Base-by-base conservation (phyloP, 108 stramenopile species). In the Hondaea fermentalgiana region DNA sequence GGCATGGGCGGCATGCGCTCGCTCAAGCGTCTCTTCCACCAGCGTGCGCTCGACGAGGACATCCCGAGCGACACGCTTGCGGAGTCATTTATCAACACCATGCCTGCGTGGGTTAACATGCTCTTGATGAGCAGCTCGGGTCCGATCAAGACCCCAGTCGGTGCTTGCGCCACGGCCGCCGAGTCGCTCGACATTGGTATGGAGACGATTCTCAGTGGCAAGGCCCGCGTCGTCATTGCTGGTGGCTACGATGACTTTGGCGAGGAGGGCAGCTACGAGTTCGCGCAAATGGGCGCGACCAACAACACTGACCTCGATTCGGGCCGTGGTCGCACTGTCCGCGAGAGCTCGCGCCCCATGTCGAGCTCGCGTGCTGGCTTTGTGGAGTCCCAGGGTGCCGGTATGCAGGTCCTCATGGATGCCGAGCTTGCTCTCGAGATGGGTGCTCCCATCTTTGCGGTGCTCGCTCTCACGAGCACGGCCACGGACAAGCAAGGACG, bases 161-260 rank as follows among this genome's bases (percentile, higher is more conserved):
- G 89, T 5, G 89, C 89, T 5, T 89, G 89, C 58, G 89, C 89
- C 21, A 89, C 89, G 5, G 89, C 89, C n/a, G 89, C 89, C 6
- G 89, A 87, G 44, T 87, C 87, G 60, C 42, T 89, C 10, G 89
- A 89, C 45, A 88, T 89, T 19, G 89, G 87, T 43, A 83, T 89
- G 35, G 89, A 89, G 19, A 89, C 89, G 5, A 89, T 89, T 42
- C 57, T 87, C 60, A 53, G 47, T 29, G 89, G 89, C 23, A 89
- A 89, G 89, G 89, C 89, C n/a, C 89, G 89, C 28, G 89, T 89
- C 28, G 76, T 89, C 44, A 21, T 89, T 12, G 88, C 87, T 12
- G 89, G 89, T n/a, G 89, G 89, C 44, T 42, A 42, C n/a, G 89
- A 89, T n/a, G 89, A 89, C 89, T 89, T 89, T 59, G 89, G 76